Base-by-base conservation (phyloP, 768 basidiomycete species). In the Tylopilus balloui region DNA sequence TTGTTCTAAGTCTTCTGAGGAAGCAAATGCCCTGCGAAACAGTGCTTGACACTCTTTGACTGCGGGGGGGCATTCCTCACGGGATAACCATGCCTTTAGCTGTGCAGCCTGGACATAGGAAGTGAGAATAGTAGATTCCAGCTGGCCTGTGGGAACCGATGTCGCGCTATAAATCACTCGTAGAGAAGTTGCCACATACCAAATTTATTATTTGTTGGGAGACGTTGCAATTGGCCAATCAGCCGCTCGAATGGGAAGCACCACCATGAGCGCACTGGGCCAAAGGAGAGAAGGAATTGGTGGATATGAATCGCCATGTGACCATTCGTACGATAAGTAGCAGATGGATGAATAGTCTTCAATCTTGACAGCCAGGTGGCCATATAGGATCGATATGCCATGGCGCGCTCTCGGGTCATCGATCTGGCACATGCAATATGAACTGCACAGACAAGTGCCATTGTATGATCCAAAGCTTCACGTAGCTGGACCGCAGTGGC, bases 11-110 rank as follows among this genome's bases (percentile, higher is more conserved):
- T 37, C 27, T 6, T 12, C 37, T 17, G 11, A 7, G 20, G 36
- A 3, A 10, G 29, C 12, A n/a, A 50, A 51, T 51, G 59, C 68
- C 3, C 38, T 51, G 3, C 6, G 1, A 41, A 51, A 47, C 4
- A 51, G 50, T 37, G 4, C 6, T 32, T 38, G 34, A 23, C 40
- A 51, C 35, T 42, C 50, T 42, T 37, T 29, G 24, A 51, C 39
- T 17, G 37, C 19, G 0, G 25, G 36, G n/a, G 45, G 36, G 21
- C 35, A 46, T 9, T 29, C 5, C 5, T 38, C 27, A 12, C 14
- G 10, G 20, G 25, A 7, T 19, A 46, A 20, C 36, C 45, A 46
- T 2, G 36, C 25, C 36, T 19, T 46, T 19, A 38, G 15, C 27
- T 46, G 19, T 3, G 19, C 45, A 46, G 19, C 27, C 28, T 46